These are phyloP conservation scores for Actinomortierella wolfii DNA, from an alignment of 371 early-diverging fungal species.

Conservation along the genomic window DNA sequence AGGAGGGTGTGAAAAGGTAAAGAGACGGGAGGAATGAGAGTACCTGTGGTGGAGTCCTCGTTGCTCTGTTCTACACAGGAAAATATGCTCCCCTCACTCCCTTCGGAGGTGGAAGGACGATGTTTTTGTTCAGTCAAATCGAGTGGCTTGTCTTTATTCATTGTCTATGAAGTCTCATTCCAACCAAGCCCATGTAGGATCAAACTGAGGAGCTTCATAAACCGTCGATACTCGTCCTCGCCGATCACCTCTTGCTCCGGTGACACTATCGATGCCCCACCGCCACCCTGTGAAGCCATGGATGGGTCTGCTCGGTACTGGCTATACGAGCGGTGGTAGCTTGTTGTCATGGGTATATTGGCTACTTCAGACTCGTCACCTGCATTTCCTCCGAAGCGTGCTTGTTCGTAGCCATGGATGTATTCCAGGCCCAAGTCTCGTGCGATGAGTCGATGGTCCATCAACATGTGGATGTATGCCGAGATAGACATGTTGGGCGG, in stretches of 20 bases:
- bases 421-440: conserved; percentile 55
- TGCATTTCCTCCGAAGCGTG: conserved; percentile 51
- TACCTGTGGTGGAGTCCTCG: too few species aligned
- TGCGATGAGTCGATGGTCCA: conserved; percentile 51
- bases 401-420: conserved; percentile 60
- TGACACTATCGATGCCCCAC: background rate
- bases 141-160: too few species aligned
- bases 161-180: conserved; percentile 6
- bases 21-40: too few species aligned
- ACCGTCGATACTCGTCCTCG: conserved; percentile 40
- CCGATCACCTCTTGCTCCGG: background rate
- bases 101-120: too few species aligned
- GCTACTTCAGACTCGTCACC: conserved; percentile 1
- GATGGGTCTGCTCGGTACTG: conserved; percentile 11
- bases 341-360: conserved; percentile 7
- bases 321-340: conserved; percentile 4
- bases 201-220: conserved; percentile 35
- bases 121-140: too few species aligned
- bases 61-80: too few species aligned
- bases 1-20: too few species aligned
- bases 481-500: conserved; percentile 57
- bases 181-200: conserved; percentile 37
- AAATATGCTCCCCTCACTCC: too few species aligned
- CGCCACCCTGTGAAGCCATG: conserved; percentile 1
- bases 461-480: conserved; percentile 62